These are phyloP conservation scores for Vigna angularis DNA, from an alignment of 306 rosid genomes.

Conservation along the genomic window DNA sequence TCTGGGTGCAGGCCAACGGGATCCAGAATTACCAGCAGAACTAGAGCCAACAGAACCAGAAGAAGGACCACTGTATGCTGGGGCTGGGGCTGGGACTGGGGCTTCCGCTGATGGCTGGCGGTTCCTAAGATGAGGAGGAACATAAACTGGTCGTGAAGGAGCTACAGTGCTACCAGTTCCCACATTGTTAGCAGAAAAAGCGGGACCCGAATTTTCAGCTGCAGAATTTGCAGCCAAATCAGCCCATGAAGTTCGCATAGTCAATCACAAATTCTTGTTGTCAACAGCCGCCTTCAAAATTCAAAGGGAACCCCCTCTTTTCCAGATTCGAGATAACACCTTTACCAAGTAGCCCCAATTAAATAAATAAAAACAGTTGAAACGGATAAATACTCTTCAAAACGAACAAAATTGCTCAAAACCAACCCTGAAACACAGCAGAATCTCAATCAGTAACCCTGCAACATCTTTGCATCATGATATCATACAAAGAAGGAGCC, in stretches of 20 bases:
- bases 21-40: slow-evolving; percentile 45
- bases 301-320: slow-evolving; percentile 7
- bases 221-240: slow-evolving; percentile 92
- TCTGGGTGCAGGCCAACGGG: slow-evolving; percentile 61
- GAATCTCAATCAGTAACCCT: slow-evolving; percentile 13
- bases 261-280: slow-evolving; percentile 50
- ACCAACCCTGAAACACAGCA: slow-evolving; percentile 28
- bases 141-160: slow-evolving; percentile 63
- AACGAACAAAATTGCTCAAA: slow-evolving; percentile 12
- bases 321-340: slow-evolving; percentile 1
- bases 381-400: slow-evolving; percentile 6
- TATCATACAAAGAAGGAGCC: background rate
- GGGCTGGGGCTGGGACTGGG: slow-evolving; percentile 59
- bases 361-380: slow-evolving; percentile 9
- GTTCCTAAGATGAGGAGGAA: slow-evolving; percentile 85
- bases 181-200: slow-evolving; percentile 51
- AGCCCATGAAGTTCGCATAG: slow-evolving; percentile 94
- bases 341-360: background rate
- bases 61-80: slow-evolving; percentile 46
- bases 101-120: slow-evolving; percentile 58
- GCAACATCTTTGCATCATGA: background rate
- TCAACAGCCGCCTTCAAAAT: slow-evolving; percentile 25
- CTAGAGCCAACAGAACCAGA: slow-evolving; percentile 4
- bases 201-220: slow-evolving; percentile 69
- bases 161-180: slow-evolving; percentile 44